Evolutionary conservation across 805 yeast species (phyloP), one percentile per base, ranked within the genome.

Genomic region (Scheffersomyces coipomensis): DNA sequence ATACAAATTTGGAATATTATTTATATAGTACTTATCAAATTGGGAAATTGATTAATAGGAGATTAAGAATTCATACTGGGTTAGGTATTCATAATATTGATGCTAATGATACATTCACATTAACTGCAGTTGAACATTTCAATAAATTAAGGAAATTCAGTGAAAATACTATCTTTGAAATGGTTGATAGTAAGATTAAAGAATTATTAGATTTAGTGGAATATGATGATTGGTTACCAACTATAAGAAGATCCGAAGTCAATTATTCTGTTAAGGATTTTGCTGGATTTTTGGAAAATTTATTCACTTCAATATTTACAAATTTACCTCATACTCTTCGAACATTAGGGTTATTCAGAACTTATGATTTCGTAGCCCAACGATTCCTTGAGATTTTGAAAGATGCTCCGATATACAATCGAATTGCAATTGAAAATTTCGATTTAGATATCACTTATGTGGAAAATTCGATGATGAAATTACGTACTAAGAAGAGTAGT

Each of bases 1-100:
- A 87, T 48, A 84, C 93, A 42, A 89, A 93, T 58, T 67, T 91
- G 52, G 97, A 91, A 56, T 88, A 86, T 58, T 91, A 90, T 58
- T 73, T 86, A 30, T 79, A 73, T 49, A 88, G 95, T 40, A 76
- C 90, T 8, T 69, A 71, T 37, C 89, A 85, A 56, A 71, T 91
- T 35, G 82, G 80, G n/a, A 65, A 67, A 36, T 53, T 67, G 39
- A 57, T 71, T 24, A 68, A 68, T 45, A 46, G 60, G 13, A 57
- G 59, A 37, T 64, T 68, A 39, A 58, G 66, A 31, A 46, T 48
- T 24, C 68, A 60, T 57, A 55, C 72, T 43, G 71, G 70, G 33
- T 46, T 61, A 40, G 66, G 73, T 46, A 49, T 63, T 44, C 58
- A 66, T 55, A 64, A 67, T 45, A 66, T 66, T 36, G 71, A 66